Base-by-base conservation (phyloP, 2,329 filamentous ascomycete species). In the Pseudodiploospora longispora region DNA sequence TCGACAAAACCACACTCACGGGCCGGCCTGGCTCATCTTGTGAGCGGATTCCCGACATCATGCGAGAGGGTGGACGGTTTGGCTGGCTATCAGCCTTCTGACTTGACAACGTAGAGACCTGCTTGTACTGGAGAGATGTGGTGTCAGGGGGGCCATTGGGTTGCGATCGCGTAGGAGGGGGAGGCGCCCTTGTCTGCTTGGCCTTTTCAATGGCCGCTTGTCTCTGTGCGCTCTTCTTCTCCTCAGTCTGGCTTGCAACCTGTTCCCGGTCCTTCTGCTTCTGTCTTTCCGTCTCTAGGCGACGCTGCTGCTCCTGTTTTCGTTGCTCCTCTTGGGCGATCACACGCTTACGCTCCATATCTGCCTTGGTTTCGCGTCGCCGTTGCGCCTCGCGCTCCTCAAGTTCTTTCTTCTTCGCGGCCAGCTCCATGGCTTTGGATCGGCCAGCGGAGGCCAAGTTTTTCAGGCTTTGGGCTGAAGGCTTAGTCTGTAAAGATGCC, bases 381-480 rank as follows among this genome's bases (percentile, higher is more conserved):
- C 83, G 80, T 55, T 89, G 82, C 10, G 80, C 79, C 51, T 89
- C 86, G 39, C 82, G 80, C 59, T 94, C 87, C 55, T 95, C 89
- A 59, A 82, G 83, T 60, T 95, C 88, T 59, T 85, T 91, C 63
- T 89, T 90, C 57, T 82, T 83, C 34, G 87, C 85, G 3, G 84
- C 87, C 39, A 85, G 72, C 43, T 90, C 80, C 27, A 90, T 69
- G 2, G 85, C 83, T 59, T 85, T 87, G 0, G 82, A 76, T 41
- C 82, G 80, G 2, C 76, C 71, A n/a, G 70, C 72, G 30, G 81
- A 75, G n/a, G 80, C 79, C 0, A 63, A 57, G 5, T 53, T 53
- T 60, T 85, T 87, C 42, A 89, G 70, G 56, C 76, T 86, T 43
- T 75, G 69, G 6, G 68, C 56, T 1, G 76, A 76, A 4, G 66